These are phyloP conservation scores for Gautieria morchelliformis DNA, from an alignment of 768 basidiomycete genomes.

Conservation along the genomic window DNA sequence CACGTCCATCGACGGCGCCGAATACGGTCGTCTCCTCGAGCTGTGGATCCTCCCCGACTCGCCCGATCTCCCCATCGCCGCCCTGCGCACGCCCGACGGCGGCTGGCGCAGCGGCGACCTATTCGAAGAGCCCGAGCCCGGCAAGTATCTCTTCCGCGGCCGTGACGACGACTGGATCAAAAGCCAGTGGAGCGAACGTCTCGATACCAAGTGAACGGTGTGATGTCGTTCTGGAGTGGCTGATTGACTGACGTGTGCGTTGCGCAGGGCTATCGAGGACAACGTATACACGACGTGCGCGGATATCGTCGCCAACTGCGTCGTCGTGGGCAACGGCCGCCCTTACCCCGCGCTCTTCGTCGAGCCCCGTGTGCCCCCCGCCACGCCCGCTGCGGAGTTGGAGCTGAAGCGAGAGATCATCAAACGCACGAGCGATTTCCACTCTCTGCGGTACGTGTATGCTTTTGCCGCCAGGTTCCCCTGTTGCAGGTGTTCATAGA, in stretches of 20 bases:
- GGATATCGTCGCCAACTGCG: constrained; percentile 22
- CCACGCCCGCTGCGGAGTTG: background rate
- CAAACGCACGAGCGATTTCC: constrained; percentile 18
- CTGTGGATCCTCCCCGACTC: constrained; percentile 57
- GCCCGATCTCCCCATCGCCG: constrained; percentile 1
- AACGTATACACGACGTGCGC: constrained; percentile 18
- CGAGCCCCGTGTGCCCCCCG: constrained; percentile 15
- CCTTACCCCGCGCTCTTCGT: constrained; percentile 21
- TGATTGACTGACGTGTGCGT: background rate
- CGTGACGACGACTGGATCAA: no score
- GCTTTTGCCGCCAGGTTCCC: background rate
- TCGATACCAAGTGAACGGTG: constrained; percentile 19
- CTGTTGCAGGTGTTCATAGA: background rate
- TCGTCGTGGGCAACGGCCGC: constrained; percentile 25
- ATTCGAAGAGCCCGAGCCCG: no score
- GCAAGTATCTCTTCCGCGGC: no score
- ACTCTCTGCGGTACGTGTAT: constrained; percentile 13
- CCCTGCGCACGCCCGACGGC: background rate
- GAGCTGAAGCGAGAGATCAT: constrained; percentile 18
- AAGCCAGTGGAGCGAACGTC: constrained; percentile 12
- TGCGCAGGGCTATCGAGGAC: constrained; percentile 26
- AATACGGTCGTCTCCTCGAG: constrained; percentile 48
- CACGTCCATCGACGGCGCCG: constrained; percentile 41
- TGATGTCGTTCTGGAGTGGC: no score
- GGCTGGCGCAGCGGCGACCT: no score